These are phyloP conservation scores for Rhypophila decipiens DNA, from an alignment of 495 filamentous ascomycete genomes.

Conservation along the genomic window DNA sequence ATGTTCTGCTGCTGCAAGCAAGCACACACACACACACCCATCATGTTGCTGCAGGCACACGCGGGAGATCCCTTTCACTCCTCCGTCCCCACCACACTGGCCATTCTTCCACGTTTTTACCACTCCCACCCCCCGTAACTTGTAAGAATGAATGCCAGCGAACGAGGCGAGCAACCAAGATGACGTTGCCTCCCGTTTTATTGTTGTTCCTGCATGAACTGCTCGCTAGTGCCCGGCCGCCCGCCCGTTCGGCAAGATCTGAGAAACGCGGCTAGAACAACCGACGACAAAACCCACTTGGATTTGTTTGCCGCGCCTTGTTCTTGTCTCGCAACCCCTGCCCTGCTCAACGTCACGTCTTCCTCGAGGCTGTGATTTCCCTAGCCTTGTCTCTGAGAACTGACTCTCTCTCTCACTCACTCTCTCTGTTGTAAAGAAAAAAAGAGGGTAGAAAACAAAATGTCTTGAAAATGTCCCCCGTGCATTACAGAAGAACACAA, in stretches of 20 bases:
- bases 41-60: conserved; percentile 26
- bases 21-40: too few species aligned
- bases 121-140: conserved; percentile 7
- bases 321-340: not conserved
- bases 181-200: too few species aligned
- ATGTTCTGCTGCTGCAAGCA: not conserved
- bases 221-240: too few species aligned
- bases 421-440: not conserved
- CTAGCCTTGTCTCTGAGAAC: not conserved
- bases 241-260: too few species aligned
- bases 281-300: conserved; percentile 13
- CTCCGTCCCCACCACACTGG: conserved; percentile 20
- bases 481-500: too few species aligned
- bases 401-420: not conserved
- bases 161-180: too few species aligned
- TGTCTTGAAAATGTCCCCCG: too few species aligned
- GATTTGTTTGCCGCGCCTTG: conserved; percentile 17
- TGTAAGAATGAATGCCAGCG: conserved; percentile 1
- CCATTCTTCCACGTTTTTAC: too few species aligned
- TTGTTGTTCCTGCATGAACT: too few species aligned
- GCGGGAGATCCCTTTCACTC: conserved; percentile 8
- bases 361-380: conserved; percentile 18
- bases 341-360: conserved; percentile 25
- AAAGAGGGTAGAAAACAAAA: too few species aligned
- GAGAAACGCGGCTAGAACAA: conserved; percentile 11